These are phyloP conservation scores for Trichosporon coremiiforme DNA, from an alignment of 1,284 basidiomycete species.

Conservation along the genomic window DNA sequence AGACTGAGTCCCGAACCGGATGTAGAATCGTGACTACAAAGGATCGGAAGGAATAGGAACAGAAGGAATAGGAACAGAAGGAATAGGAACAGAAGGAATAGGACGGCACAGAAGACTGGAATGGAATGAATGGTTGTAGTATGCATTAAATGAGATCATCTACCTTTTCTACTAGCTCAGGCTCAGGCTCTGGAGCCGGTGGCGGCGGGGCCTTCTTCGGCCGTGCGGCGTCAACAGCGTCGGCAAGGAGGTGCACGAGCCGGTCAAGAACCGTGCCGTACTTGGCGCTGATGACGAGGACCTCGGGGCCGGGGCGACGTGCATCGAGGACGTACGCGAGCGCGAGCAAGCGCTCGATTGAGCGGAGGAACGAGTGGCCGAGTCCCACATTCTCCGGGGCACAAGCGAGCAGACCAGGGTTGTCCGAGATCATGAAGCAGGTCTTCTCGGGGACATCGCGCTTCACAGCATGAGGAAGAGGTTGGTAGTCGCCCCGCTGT, in stretches of 20 bases:
- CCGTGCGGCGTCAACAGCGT: slow-evolving; percentile 66
- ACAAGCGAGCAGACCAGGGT: slow-evolving; percentile 84
- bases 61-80: too few species aligned
- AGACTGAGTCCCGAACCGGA: too few species aligned
- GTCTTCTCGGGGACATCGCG: slow-evolving; percentile 62
- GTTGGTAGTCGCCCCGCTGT: slow-evolving; percentile 43
- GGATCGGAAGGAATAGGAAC: too few species aligned
- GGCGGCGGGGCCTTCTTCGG: slow-evolving; percentile 16
- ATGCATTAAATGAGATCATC: slow-evolving; percentile 25
- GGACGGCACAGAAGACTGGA: too few species aligned
- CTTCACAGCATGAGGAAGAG: slow-evolving; percentile 27
- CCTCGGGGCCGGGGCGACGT: slow-evolving; percentile 67
- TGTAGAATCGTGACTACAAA: too few species aligned
- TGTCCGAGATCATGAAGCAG: slow-evolving; percentile 95
- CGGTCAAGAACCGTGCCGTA: slow-evolving; percentile 72
- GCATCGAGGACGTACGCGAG: slow-evolving; percentile 93
- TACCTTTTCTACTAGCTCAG: background rate
- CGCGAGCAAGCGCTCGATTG: slow-evolving; percentile 87
- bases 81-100: too few species aligned
- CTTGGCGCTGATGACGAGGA: slow-evolving; percentile 78
- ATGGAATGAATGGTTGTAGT: slow-evolving; percentile 6
- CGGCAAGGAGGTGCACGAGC: slow-evolving; percentile 67
- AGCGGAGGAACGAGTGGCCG: slow-evolving; percentile 89
- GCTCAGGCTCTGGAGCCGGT: background rate
- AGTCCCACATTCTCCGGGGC: slow-evolving; percentile 88